Evolutionary conservation across 495 filamentous ascomycete genomes (phyloP), one percentile per base, ranked within the genome.

Genomic region (Astrothelium macrocarpum): DNA sequence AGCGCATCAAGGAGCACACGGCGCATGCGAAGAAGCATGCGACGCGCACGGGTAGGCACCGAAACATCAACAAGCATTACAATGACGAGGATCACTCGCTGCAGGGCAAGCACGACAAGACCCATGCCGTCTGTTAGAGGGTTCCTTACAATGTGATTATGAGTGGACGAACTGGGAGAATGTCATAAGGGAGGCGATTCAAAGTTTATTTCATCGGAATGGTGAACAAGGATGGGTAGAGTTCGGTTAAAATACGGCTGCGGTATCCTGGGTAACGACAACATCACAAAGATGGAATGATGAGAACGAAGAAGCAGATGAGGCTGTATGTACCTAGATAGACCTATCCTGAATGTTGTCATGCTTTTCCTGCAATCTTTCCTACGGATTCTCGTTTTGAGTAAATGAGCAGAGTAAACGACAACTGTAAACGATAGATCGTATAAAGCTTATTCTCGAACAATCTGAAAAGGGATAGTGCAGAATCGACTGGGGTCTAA

Each of bases 71-170:
- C 68, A 74, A 79, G n/a, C 76, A 84, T 53, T 93, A 87, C 73
- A 77, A 84, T 72, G 81, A 83, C 65, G 90, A 95, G 78, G 85
- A 83, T 71, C 91, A 96, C 74, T 89, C 85, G 36, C 74, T 96
- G 74, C 90, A 95, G 80, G 90, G 90, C 2, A 90, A 91, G 83
- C 82, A 81, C 62, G 90, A 90, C 53, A 96, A 96, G 84, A 90
- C 90, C 14, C 90, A 95, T 73, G 85, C 83, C 36, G 79, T 92
- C 62, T 95, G 90, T 77, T 94, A 86, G 59, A 59, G 28, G 3
- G 4, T 20, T 12, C 12, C 20, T 28, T n/a, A 25, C 9, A 29
- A 28, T 9, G 16, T 9, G 25, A 9, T 29, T 9, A 7, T n/a
- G 5, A 7, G 26, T 12, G 25, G 23, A 28, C 29, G 23, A 16